Conservation (phyloP, 345 rosid genomes). For the Pugionium dolabratum region DNA sequence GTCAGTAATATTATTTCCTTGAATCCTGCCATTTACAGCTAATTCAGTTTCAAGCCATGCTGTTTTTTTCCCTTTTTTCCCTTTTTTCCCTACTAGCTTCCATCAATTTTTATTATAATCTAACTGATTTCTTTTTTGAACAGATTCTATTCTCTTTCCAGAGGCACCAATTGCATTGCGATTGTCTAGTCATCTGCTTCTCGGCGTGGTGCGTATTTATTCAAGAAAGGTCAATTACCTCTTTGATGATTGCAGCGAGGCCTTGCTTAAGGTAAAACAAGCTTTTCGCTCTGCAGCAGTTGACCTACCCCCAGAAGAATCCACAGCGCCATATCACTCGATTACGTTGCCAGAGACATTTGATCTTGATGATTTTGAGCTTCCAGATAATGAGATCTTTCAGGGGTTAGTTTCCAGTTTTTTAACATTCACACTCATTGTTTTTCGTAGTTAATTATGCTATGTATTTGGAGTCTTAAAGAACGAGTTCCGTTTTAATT, state of each 20-base stretch:
- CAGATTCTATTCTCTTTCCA: slow-evolving; percentile 98
- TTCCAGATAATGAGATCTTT: slow-evolving; percentile 89
- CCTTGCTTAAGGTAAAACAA: slow-evolving; percentile 96
- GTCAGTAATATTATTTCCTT: neutral
- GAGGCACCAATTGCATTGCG: slow-evolving; percentile 93
- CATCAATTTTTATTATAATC: slow-evolving; percentile 19
- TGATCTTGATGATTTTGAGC: slow-evolving; percentile 99
- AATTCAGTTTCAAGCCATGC: slow-evolving; percentile 2
- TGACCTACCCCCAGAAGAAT: slow-evolving; percentile 98
- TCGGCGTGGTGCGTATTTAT: slow-evolving; percentile 99
- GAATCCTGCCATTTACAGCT: neutral
- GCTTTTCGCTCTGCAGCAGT: slow-evolving; percentile 98
- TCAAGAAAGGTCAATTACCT: slow-evolving; percentile 97
- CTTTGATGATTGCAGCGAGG: slow-evolving; percentile 99
- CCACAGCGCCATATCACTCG: slow-evolving; percentile 97
- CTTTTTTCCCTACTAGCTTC: neutral
- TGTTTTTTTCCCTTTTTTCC: slow-evolving; percentile 5
- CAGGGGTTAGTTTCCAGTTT: slow-evolving; percentile 73
- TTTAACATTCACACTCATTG: neutral
- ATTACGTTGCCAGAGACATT: slow-evolving; percentile 99
- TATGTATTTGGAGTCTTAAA: slow-evolving; percentile 10
- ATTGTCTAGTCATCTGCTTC: slow-evolving; percentile 96
- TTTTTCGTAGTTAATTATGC: neutral
- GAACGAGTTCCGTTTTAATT: neutral
- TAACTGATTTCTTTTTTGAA: slow-evolving; percentile 16